Evolutionary conservation across 2,329 filamentous ascomycete genomes (phyloP), one percentile per base, ranked within the genome.

Genomic region (Aspergillus ibericus): DNA sequence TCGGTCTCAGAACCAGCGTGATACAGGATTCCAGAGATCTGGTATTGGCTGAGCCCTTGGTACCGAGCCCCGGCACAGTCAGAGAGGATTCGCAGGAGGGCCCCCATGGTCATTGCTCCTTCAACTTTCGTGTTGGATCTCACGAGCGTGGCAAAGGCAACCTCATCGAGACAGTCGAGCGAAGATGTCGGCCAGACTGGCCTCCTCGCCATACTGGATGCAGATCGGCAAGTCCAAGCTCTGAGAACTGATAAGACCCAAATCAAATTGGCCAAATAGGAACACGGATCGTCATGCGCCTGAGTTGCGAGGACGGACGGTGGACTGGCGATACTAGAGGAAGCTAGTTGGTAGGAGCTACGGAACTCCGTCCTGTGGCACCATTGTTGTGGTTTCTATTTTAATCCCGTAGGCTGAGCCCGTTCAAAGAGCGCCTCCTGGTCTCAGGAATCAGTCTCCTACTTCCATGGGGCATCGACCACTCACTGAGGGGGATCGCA

Each of bases 1-100:
- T 50, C 18, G 18, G 62, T 62, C 67, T 64, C 64, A 66, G 55
- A 56, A 62, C n/a, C 27, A 54, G 42, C 13, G 32, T 56, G 25
- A 34, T 27, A 47, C 53, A 56, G 46, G 35, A 56, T 56, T 50
- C 53, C 53, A 34, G 46, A 20, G 44, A 18, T 29, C 53, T 20
- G 46, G 32, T 18, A 36, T 40, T 22, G 34, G 42, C 10, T 55
- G 22, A 25, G 20, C 18, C 9, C 18, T 52, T 42, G 38, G 38
- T 42, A 42, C 18, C 38, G 18, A 42, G 25, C 34, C 4, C 38
- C 44, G 16, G 44, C 44, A 48, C 44, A 48, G 44, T 48, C 44
- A 48, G 44, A 48, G 12, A 48, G 44, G 44, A 48, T 48, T 48
- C 16, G 25, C 44, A 29, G 44, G n/a, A 29, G 25, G 25, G 44